Conservation (phyloP, 2,329 filamentous ascomycete species). For the Xylaria sp. region DNA sequence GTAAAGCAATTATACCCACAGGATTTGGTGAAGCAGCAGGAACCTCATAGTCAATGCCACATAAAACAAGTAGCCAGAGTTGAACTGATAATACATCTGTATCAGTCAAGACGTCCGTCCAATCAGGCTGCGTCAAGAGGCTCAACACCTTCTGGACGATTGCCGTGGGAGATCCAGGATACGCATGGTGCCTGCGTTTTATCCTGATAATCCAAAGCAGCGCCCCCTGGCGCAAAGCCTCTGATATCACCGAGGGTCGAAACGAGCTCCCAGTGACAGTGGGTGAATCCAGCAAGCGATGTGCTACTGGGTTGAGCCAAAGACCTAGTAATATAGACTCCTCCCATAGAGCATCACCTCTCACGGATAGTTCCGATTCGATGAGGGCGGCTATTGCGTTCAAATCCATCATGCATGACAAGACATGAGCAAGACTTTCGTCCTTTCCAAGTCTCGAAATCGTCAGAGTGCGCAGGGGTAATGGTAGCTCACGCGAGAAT, state of each 20-base stretch:
- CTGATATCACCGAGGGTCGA: constrained; percentile 1
- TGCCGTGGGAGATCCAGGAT: constrained; percentile 22
- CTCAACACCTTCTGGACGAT: constrained; percentile 20
- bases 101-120: constrained; percentile 14
- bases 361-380: constrained; percentile 22
- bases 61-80: too few species aligned
- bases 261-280: constrained; percentile 1
- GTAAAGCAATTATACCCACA: constrained; percentile 14
- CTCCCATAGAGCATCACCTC: constrained; percentile 24
- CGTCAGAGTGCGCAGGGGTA: too few species aligned
- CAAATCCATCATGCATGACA: constrained; percentile 24
- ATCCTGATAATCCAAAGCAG: constrained; percentile 22
- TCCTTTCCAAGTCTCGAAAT: neutral
- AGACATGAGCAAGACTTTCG: constrained; percentile 5
- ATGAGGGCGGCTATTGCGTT: constrained; percentile 18
- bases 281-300: neutral
- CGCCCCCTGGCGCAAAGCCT: constrained; percentile 20
- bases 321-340: constrained; percentile 22
- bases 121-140: constrained; percentile 11
- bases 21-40: neutral
- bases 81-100: neutral
- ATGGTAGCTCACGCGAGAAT: too few species aligned
- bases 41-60: too few species aligned
- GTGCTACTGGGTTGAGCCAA: constrained; percentile 23
- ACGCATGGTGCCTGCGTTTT: constrained; percentile 21